phyloP scores from a whole-genome alignment of 495 filamentous ascomycete species.

The Cercophora newfieldiana region DNA sequence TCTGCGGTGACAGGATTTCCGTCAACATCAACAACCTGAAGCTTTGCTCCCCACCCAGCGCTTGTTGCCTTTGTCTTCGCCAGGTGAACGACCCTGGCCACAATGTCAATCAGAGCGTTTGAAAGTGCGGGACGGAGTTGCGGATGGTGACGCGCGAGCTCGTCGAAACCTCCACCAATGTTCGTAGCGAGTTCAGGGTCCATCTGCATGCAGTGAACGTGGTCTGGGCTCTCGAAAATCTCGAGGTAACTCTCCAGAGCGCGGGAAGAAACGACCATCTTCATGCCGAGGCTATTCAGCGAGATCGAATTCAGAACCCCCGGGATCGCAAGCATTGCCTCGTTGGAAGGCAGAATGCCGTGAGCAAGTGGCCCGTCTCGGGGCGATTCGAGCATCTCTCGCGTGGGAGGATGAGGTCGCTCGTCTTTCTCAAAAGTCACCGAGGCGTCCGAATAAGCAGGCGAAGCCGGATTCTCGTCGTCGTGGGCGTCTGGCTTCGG shows the following conservation, averaged over 20 bases:
- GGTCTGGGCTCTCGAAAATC: slow-evolving; percentile 87
- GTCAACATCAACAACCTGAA: slow-evolving; percentile 61
- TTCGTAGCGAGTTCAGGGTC: slow-evolving; percentile 65
- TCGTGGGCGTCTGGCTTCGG: slow-evolving; percentile 31
- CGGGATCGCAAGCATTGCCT: slow-evolving; percentile 84
- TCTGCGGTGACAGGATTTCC: slow-evolving; percentile 55
- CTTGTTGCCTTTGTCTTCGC: slow-evolving; percentile 65
- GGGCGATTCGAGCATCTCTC: slow-evolving; percentile 41
- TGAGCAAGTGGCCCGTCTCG: slow-evolving; percentile 55
- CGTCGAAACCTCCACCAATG: slow-evolving; percentile 85
- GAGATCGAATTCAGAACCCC: slow-evolving; percentile 91
- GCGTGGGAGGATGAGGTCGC: slow-evolving; percentile 46
- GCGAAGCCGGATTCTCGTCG: slow-evolving; percentile 38
- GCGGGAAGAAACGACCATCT: slow-evolving; percentile 79
- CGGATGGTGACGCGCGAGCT: slow-evolving; percentile 92
- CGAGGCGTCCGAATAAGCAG: slow-evolving; percentile 40
- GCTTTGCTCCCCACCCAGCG: slow-evolving; percentile 72
- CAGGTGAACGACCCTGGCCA: slow-evolving; percentile 70
- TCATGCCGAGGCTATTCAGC: slow-evolving; percentile 83
- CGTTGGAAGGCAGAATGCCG: slow-evolving; percentile 78
- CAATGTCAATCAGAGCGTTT: slow-evolving; percentile 78
- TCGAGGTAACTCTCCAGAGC: slow-evolving; percentile 86
- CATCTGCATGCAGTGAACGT: slow-evolving; percentile 76
- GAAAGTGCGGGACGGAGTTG: slow-evolving; percentile 75
- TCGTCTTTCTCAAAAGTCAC: slow-evolving; percentile 43